A percentile compares a stretch with the other conserved stretches of the same genome.
phyloP scores from a whole-genome alignment of 2,329 filamentous ascomycete species.

The Coniochaeta hoffmannii region DNA sequence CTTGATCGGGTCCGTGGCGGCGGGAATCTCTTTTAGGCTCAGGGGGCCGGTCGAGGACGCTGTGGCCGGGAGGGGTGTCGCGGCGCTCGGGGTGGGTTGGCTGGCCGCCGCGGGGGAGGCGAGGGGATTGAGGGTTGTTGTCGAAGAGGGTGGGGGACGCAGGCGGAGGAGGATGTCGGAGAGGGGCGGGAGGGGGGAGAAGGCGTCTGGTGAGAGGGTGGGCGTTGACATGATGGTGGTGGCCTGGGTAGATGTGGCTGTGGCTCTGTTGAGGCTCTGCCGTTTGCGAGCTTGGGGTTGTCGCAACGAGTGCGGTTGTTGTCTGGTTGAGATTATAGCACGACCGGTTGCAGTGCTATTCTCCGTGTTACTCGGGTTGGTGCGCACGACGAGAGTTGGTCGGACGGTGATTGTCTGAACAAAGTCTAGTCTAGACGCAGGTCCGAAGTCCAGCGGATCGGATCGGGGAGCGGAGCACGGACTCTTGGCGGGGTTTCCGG shows the following conservation, averaged over 20 bases:
- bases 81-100: constrained; percentile 15
- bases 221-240: neutral
- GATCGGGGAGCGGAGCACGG: neutral
- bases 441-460: neutral
- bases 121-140: constrained; percentile 55
- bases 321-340: too few relatives aligned
- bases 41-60: constrained; percentile 24
- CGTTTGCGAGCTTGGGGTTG: too few relatives aligned
- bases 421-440: neutral
- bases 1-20: constrained; percentile 71
- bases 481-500: neutral
- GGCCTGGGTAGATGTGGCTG: neutral
- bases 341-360: too few relatives aligned
- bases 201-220: constrained; percentile 1
- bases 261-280: neutral
- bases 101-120: constrained; percentile 14
- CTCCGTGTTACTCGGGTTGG: too few relatives aligned
- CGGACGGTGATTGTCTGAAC: neutral
- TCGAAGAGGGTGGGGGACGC: neutral
- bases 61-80: constrained; percentile 21
- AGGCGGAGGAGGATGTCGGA: neutral
- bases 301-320: too few relatives aligned
- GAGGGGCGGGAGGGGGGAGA: neutral
- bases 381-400: too few relatives aligned
- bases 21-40: constrained; percentile 66